These are phyloP conservation scores for Penicillium sp. DNA, from an alignment of 2,329 filamentous ascomycete genomes.

Conservation along the genomic window DNA sequence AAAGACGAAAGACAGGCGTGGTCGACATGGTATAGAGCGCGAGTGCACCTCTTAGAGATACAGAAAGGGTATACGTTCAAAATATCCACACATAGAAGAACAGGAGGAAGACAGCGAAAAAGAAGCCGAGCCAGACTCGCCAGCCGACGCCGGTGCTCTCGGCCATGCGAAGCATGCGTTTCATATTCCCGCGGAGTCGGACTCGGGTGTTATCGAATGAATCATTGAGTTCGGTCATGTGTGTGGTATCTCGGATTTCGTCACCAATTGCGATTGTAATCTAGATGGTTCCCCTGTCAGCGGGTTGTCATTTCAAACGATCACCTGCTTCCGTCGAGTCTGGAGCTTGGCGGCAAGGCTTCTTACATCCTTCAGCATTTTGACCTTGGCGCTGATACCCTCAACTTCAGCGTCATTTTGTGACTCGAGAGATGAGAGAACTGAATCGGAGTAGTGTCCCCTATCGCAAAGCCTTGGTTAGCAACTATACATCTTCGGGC, in stretches of 20 bases:
- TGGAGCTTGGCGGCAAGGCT: slow-evolving; percentile 16
- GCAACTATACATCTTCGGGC: background rate
- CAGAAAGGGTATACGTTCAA: slow-evolving; percentile 41
- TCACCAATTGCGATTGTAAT: slow-evolving; percentile 91
- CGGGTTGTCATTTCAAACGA: background rate
- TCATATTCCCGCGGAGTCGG: slow-evolving; percentile 88
- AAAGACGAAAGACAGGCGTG: background rate
- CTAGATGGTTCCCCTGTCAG: slow-evolving; percentile 44
- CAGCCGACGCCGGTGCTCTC: slow-evolving; percentile 91
- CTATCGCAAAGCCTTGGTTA: slow-evolving; percentile 42
- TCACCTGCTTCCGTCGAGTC: background rate
- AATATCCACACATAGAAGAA: slow-evolving; percentile 95
- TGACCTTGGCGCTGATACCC: slow-evolving; percentile 87
- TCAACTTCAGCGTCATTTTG: slow-evolving; percentile 90
- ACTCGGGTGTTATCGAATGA: slow-evolving; percentile 82
- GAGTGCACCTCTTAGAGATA: background rate
- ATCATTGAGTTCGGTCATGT: slow-evolving; percentile 92
- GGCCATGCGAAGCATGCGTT: slow-evolving; percentile 93
- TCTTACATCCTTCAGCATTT: slow-evolving; percentile 80
- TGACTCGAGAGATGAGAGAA: slow-evolving; percentile 88
- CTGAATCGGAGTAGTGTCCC: slow-evolving; percentile 89
- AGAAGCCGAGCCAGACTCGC: slow-evolving; percentile 91
- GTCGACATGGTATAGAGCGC: background rate
- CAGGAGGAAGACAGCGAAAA: slow-evolving; percentile 73
- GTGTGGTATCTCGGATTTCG: slow-evolving; percentile 87